Evolutionary conservation across 2,329 filamentous ascomycete genomes (phyloP), one percentile per base, ranked within the genome.

Genomic region (Helotiales sp.): DNA sequence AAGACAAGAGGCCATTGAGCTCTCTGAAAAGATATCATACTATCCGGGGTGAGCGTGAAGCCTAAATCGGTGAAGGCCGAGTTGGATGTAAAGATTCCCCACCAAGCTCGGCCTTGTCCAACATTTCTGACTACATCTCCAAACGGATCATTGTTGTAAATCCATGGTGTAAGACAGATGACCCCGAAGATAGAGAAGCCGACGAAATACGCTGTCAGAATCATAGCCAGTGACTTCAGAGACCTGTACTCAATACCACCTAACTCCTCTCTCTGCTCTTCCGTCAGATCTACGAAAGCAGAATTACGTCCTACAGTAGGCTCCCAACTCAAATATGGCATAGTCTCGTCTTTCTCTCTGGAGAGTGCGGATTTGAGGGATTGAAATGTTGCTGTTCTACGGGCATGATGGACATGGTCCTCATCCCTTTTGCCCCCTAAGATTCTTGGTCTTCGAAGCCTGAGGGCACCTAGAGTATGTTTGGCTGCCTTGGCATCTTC

Each of bases 241-340:
- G 95, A 92, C 6, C 96, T 90, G 76, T 99, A 99, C 78, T 99
- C 96, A 70, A 99, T 97, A 22, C 96, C 96, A 11, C 96, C 96
- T 2, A 99, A 82, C 79, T 99, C 96, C 77, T 99, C 94, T 71
- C 96, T 88, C 79, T 99, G 93, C 70, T 96, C 93, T 72, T 97
- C 91, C 0, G 91, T 92, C 71, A 99, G 80, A 72, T 94, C 93
- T 13, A 96, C 86, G 75, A 98, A 99, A 43, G 92, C 91, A 11
- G 95, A 98, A 78, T 99, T 99, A 70, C 96, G 89, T 26, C 91
- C 95, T 63, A 97, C 87, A 0, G 96, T 99, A 1, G 96, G 93
- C 67, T 94, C 90, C 87, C 93, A 98, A 78, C 93, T 97, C 61
- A 99, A 86, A 78, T 99, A 99, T 0, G 96, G 96, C 82, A 93